Evolutionary conservation across 2,329 filamentous ascomycete genomes (phyloP).

Genomic region (Fusarium sulawesiense): DNA sequence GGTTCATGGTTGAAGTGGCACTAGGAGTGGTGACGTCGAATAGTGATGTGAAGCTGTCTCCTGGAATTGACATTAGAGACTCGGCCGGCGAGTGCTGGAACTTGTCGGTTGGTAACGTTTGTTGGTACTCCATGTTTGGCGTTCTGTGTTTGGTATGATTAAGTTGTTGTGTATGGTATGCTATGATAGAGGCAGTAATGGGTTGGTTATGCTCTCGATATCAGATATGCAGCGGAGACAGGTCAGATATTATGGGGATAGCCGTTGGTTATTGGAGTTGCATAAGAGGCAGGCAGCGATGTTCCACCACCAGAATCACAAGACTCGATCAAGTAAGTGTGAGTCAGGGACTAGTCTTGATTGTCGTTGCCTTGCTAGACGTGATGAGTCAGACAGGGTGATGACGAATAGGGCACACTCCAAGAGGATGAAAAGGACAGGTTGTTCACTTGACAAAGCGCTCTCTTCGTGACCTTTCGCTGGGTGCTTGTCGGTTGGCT

Average conservation of each 20-base stretch:
- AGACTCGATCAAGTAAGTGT: constrained; percentile 39
- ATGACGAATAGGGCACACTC: constrained; percentile 26
- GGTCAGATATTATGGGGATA: constrained; percentile 13
- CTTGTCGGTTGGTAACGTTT: constrained; percentile 60
- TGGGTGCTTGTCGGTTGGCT: constrained; percentile 31
- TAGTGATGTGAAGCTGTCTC: constrained; percentile 62
- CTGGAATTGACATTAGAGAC: constrained; percentile 63
- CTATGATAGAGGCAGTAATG: constrained; percentile 5
- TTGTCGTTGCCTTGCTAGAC: constrained; percentile 26
- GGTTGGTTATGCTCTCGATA: constrained; percentile 10
- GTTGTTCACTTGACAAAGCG: constrained; percentile 40
- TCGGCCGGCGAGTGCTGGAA: constrained; percentile 66
- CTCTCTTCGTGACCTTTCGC: constrained; percentile 33
- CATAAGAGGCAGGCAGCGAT: constrained; percentile 29
- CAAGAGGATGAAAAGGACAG: constrained; percentile 45
- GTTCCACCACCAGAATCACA: constrained; percentile 32
- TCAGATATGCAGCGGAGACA: constrained; percentile 16
- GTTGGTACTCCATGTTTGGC: constrained; percentile 55
- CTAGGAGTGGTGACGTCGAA: constrained; percentile 54
- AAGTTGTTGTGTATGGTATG: constrained; percentile 6
- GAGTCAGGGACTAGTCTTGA: constrained; percentile 39
- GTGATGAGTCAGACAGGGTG: constrained; percentile 41
- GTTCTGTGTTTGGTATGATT: constrained; percentile 27
- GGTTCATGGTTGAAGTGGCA: constrained; percentile 54
- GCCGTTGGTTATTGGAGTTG: constrained; percentile 2